Base-by-base conservation (phyloP, 2,329 filamentous ascomycete genomes). In the Monosporascus sp. region DNA sequence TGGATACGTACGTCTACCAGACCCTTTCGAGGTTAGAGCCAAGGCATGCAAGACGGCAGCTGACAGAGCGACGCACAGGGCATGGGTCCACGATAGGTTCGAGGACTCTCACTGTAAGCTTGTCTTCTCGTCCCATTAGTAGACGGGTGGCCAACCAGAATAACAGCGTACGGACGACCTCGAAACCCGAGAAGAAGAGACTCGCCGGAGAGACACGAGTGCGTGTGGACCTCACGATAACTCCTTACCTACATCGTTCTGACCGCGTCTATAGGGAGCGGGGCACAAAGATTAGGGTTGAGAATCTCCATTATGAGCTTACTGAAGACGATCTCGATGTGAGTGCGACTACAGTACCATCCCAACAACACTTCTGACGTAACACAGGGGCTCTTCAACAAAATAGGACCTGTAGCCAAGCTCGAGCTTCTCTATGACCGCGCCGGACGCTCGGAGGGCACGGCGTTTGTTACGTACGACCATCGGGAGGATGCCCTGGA, bases 1-100 rank as follows among this genome's bases (percentile, higher is more conserved):
- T 90, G 65, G 86, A 90, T 70, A 83, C 82, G 87, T 90, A 71
- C 57, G 82, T 74, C 48, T 49, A 41, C 31, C 4, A 35, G 31
- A 35, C 31, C 14, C 31, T 35, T 35, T 35, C 11, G 11, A 35
- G 31, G 1, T 35, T 35, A 35, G 20, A 55, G 50, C 20, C 3
- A 49, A 17, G 7, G 31, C 17, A 48, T 54, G 31, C 9, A 49
- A 48, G 31, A 50, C 43, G 31, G 25, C 37, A 51, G 50, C 64
- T 71, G 56, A 71, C 62, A 51, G 45, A 27, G 52, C 51, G 55
- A 7, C 48, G 43, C 58, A 90, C 53, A 68, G 90, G 67, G 91
- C 96, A 77, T 97, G 92, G 92, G 90, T 96, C 62, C 92, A 97
- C 70, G 90, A 96, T 74, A 89, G 86, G 68, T 96, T 85, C 69